Evolutionary conservation across 164 flowering plant species (phyloP).

Genomic region (Umbilicus rupestris): DNA sequence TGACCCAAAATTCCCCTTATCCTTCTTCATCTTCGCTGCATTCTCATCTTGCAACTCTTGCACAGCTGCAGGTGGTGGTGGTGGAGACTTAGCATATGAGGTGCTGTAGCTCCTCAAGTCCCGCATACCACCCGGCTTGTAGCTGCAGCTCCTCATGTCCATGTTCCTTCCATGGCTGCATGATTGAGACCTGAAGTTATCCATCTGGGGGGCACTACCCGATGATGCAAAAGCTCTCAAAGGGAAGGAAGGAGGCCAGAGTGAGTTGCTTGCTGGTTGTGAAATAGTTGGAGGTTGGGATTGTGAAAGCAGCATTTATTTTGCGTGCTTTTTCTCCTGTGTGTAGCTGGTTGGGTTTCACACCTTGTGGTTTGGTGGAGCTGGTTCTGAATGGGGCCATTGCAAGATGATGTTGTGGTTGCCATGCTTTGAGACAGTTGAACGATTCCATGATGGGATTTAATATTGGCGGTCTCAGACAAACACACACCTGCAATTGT

Average conservation of each 20-base stretch:
- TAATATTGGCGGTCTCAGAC: too few species aligned
- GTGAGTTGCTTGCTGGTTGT: background rate
- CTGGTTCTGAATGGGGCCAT: background rate
- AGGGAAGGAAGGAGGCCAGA: background rate
- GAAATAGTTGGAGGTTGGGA: background rate
- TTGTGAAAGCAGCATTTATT: background rate
- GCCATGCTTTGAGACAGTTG: background rate
- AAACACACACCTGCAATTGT: too few species aligned
- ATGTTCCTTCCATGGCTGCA: slow-evolving; percentile 21
- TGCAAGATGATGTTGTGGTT: background rate
- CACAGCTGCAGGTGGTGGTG: background rate
- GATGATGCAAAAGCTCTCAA: background rate
- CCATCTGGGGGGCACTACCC: slow-evolving; percentile 22
- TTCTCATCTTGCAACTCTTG: slow-evolving; percentile 4
- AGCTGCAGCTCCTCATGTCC: slow-evolving; percentile 26
- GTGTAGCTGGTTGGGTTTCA: background rate
- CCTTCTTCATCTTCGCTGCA: slow-evolving; percentile 29
- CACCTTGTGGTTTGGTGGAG: background rate
- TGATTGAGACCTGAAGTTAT: slow-evolving; percentile 43
- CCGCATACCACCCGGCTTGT: slow-evolving; percentile 12
- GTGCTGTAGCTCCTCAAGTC: slow-evolving; percentile 30
- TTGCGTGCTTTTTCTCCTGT: too few species aligned
- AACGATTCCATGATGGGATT: slow-evolving; percentile 5
- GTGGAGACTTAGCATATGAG: slow-evolving; percentile 20
- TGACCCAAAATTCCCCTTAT: slow-evolving; percentile 20